Base-by-base conservation (phyloP, 305 asterid genomes). In the Rubia peregrina region DNA sequence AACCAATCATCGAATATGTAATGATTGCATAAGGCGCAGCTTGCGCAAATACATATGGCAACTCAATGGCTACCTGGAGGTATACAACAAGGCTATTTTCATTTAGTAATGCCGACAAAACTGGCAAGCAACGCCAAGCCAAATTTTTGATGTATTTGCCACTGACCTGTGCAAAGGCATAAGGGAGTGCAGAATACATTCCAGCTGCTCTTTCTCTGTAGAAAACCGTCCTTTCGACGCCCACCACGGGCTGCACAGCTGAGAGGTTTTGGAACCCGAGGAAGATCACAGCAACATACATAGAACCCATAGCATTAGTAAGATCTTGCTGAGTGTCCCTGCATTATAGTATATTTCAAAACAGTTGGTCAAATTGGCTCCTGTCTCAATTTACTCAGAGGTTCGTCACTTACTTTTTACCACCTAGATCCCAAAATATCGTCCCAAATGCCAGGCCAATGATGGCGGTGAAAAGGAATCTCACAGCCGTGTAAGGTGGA, bases 131-230 rank as follows among this genome's bases (percentile, higher is more conserved):
- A 53, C 3, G 24, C 1, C 3, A 1, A 16, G 56, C 7, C 56
- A 49, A 46, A 48, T 49, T 11, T 46, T 12, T 4, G 4, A 6
- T 5, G 4, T 6, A 36, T 36, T 36, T 19, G 16, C 2, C 17
- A 22, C 33, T 51, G 76, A 88, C 98, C 94, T 92, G 98, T 66
- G 88, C 95, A 26, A 92, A 84, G 42, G 98, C 98, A 76, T 92
- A 92, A 1, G 98, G 97, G 68, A 90, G 73, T 72, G 98, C 90
- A 0, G 95, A 90, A 71, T 87, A 92, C 96, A 92, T 86, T 67
- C 98, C 96, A 9, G 96, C 96, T 0, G 96, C 96, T 74, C 87
- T 82, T 81, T 90, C 98, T 73, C 98, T 81, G 71, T 90, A 92
- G 73, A 88, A 90, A 9, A 92, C 97, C 4, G 96, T 90, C 82